A percentile compares a stretch with the other conserved stretches of the same genome.
These are phyloP conservation scores for Leishmania gerbilli DNA, from an alignment of 208 protist species.

Conservation along the genomic window DNA sequence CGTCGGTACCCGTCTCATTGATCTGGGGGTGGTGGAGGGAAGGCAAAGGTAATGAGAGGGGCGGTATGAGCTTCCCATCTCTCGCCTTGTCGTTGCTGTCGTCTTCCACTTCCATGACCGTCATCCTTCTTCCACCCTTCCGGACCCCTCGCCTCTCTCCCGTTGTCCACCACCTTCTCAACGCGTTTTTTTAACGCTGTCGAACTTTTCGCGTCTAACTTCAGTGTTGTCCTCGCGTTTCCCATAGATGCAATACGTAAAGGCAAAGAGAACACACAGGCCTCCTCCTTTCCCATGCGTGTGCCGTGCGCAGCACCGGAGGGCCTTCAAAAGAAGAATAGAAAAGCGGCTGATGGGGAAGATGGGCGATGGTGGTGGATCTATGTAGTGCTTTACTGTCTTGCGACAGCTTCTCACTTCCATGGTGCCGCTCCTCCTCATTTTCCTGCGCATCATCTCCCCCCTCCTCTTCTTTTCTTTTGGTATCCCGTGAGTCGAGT, in stretches of 20 bases:
- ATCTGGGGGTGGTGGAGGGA: background rate
- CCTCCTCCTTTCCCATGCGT: background rate
- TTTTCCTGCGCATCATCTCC: background rate
- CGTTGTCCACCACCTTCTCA: background rate
- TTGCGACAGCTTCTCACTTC: background rate
- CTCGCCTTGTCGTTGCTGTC: background rate
- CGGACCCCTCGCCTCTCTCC: background rate
- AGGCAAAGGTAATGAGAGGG: background rate
- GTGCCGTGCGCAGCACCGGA: background rate
- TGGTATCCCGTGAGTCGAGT: background rate
- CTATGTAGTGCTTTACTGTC: background rate
- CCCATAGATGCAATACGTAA: background rate
- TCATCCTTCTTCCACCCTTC: background rate
- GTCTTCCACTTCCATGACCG: background rate
- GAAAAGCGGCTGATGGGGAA: background rate
- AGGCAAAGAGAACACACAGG: no score
- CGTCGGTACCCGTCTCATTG: background rate
- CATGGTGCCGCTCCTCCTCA: background rate
- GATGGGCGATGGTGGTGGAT: background rate
- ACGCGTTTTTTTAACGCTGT: background rate
- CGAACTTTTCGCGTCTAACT: background rate
- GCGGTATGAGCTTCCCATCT: background rate
- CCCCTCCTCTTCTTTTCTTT: background rate
- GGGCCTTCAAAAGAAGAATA: background rate
- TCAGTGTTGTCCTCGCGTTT: background rate